Percentiles rank a stretch among this genome's conserved stretches.
Conservation (phyloP, 73 alveolate genomes). For the Symbiodinium natans region DNA sequence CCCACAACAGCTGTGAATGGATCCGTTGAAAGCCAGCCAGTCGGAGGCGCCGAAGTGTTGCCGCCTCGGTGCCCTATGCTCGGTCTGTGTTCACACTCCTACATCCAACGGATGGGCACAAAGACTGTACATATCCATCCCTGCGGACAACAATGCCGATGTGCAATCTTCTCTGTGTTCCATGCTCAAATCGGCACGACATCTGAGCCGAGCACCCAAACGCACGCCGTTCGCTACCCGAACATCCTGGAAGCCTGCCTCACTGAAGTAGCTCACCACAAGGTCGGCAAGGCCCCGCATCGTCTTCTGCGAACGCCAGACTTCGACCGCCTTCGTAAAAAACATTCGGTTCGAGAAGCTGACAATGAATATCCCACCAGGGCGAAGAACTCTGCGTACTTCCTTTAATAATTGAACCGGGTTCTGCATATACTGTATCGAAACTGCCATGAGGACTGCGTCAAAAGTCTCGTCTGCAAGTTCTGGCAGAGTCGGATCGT, state of each 20-base stretch:
- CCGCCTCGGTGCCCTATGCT: not conserved
- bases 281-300: conserved; percentile 34
- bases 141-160: too few species aligned
- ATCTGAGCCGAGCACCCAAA: not conserved
- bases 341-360: conserved; percentile 94
- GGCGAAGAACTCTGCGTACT: conserved; percentile 4
- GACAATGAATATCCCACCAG: conserved; percentile 59
- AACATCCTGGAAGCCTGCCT: conserved; percentile 43
- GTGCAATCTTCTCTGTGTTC: too few species aligned
- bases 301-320: conserved; percentile 52
- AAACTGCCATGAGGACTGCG: conserved; percentile 67
- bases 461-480: not conserved
- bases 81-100: too few species aligned
- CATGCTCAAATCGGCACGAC: not conserved
- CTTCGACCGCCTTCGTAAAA: conserved; percentile 75
- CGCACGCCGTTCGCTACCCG: conserved; percentile 29
- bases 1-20: conserved; percentile 58
- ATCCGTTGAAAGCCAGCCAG: conserved; percentile 13
- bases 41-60: not conserved
- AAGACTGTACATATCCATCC: too few species aligned
- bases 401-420: conserved; percentile 35
- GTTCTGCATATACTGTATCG: conserved; percentile 90
- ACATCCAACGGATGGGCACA: too few species aligned
- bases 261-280: not conserved
- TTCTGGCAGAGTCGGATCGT: not conserved